Conservation (phyloP, 1,139 yeast genomes). For the Protomyces arabidopsidicola region DNA sequence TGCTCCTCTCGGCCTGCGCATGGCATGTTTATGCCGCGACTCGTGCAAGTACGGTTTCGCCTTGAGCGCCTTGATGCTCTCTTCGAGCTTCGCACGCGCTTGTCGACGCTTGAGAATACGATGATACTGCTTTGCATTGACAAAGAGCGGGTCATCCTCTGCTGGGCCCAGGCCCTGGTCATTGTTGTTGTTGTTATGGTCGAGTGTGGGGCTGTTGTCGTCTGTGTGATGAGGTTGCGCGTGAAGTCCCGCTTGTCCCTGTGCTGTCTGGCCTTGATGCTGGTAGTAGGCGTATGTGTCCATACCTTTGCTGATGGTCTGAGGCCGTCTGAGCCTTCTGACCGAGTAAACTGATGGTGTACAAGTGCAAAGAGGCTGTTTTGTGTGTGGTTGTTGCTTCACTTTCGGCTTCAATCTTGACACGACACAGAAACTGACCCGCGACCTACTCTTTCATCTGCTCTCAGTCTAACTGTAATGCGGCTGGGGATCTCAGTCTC, state of each 20-base stretch:
- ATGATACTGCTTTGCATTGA: conserved; percentile 95
- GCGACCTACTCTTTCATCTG: too few species aligned
- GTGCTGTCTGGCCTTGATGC: not conserved
- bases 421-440: not conserved
- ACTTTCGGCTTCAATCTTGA: not conserved
- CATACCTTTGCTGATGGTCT: not conserved
- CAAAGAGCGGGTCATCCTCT: conserved; percentile 86
- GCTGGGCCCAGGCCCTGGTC: not conserved
- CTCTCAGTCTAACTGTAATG: not conserved
- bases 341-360: not conserved
- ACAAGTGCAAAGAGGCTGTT: not conserved
- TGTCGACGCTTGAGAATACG: conserved; percentile 86
- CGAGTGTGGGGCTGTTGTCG: not conserved
- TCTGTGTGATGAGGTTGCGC: not conserved
- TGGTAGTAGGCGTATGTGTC: not conserved
- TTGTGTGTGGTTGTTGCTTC: not conserved
- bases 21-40: conserved; percentile 96
- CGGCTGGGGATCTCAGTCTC: not conserved
- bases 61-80: conserved; percentile 58
- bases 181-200: not conserved
- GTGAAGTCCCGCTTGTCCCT: not conserved
- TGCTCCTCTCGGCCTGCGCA: conserved; percentile 98
- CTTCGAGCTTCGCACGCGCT: conserved; percentile 91
- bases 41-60: conserved; percentile 94
- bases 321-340: too few species aligned